Conservation (phyloP, 495 filamentous ascomycete genomes). For the Penicillium nucicola region DNA sequence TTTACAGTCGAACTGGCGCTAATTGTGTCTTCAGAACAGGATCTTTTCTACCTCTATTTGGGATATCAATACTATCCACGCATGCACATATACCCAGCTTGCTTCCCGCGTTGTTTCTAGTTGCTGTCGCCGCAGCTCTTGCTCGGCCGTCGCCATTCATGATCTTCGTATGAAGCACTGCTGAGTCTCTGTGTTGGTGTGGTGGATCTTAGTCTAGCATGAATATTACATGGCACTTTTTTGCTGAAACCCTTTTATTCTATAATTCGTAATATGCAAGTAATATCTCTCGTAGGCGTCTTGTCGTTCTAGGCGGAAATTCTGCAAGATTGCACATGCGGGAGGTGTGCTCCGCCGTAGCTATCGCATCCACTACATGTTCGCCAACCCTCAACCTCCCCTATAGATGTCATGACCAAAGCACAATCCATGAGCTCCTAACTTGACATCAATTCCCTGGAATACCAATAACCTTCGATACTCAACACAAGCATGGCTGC, state of each 20-base stretch:
- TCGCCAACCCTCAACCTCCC: constrained; percentile 4
- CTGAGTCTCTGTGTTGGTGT: not conserved
- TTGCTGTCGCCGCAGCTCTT: not conserved
- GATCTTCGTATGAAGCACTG: not conserved
- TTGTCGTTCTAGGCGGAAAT: not conserved
- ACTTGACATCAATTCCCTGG: not conserved
- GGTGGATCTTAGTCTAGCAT: not conserved
- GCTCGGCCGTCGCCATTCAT: not conserved
- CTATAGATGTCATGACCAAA: not conserved
- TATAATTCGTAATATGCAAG: not conserved
- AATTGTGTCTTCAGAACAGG: constrained; percentile 21
- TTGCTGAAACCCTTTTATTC: not conserved
- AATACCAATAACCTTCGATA: too few species aligned
- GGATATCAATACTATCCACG: not conserved
- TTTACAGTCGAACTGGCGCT: constrained; percentile 14
- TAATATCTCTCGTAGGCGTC: not conserved
- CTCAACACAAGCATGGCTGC: constrained; percentile 28
- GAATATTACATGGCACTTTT: not conserved
- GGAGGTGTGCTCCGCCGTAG: constrained; percentile 29
- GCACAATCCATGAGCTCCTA: not conserved
- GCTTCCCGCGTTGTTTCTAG: not conserved
- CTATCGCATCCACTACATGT: constrained; percentile 15
- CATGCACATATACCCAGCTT: not conserved
- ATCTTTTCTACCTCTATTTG: not conserved
- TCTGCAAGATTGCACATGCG: constrained; percentile 13